A percentile compares a stretch with the other conserved stretches of the same genome.
Evolutionary conservation across 768 basidiomycete genomes (phyloP).

Genomic region (Hygrophoropsis aurantiaca): DNA sequence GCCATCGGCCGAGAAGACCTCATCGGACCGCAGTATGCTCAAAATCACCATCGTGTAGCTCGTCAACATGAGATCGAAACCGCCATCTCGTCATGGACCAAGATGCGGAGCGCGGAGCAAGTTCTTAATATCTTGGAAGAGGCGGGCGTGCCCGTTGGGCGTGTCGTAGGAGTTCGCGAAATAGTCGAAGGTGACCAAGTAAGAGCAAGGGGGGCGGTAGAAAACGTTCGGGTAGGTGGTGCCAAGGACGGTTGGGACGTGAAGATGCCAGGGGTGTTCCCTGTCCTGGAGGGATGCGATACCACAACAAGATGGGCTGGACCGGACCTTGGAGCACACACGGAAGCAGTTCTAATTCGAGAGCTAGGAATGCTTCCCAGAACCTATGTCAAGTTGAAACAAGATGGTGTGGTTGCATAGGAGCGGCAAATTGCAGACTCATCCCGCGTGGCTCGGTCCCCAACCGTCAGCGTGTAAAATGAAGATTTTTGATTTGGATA

Average conservation of each 20-base stretch:
- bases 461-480: no score
- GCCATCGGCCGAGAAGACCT: constrained; percentile 60
- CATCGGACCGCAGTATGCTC: constrained; percentile 48
- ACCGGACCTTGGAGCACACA: constrained; percentile 63
- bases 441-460: no score
- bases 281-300: constrained; percentile 58
- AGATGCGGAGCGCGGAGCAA: constrained; percentile 47
- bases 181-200: constrained; percentile 60
- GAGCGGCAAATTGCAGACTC: no score
- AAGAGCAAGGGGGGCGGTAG: constrained; percentile 52
- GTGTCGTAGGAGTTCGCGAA: constrained; percentile 63
- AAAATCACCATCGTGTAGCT: constrained; percentile 42
- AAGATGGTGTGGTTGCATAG: constrained; percentile 44
- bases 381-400: constrained; percentile 39
- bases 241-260: constrained; percentile 53
- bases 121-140: constrained; percentile 48
- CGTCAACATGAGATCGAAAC: constrained; percentile 54
- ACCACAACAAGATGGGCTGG: constrained; percentile 66
- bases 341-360: constrained; percentile 44
- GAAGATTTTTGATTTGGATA: no score
- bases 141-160: constrained; percentile 63
- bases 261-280: constrained; percentile 68
- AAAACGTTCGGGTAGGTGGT: constrained; percentile 54
- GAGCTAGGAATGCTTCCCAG: constrained; percentile 41
- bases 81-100: constrained; percentile 64